Evolutionary conservation across 768 basidiomycete genomes (phyloP).

Genomic region (Termitomyces sp.): DNA sequence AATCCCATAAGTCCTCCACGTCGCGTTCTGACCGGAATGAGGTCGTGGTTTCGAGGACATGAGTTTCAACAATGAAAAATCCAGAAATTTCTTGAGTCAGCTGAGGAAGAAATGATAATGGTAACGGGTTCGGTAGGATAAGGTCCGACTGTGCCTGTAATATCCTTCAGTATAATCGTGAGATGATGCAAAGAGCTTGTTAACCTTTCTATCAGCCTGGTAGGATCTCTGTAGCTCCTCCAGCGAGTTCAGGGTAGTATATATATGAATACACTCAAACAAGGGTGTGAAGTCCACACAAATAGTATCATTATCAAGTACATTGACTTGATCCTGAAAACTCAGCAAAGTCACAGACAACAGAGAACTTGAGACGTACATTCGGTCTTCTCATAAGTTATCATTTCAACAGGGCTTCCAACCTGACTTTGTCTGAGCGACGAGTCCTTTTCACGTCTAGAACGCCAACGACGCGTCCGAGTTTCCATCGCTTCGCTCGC

Average conservation of each 20-base stretch:
- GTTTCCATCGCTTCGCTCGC: slow-evolving; percentile 89
- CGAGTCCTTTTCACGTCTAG: slow-evolving; percentile 78
- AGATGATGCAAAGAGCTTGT: not conserved
- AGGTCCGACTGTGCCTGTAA: slow-evolving; percentile 91
- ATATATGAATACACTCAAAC: slow-evolving; percentile 96
- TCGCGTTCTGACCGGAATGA: slow-evolving; percentile 88
- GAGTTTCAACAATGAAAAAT: slow-evolving; percentile 94
- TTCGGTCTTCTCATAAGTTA: slow-evolving; percentile 91
- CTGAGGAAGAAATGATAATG: slow-evolving; percentile 58
- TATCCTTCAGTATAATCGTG: not conserved
- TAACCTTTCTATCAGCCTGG: slow-evolving; percentile 95
- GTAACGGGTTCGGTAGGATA: slow-evolving; percentile 75
- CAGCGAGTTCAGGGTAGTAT: slow-evolving; percentile 84
- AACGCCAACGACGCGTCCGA: slow-evolving; percentile 77
- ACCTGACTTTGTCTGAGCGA: slow-evolving; percentile 71
- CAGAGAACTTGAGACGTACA: slow-evolving; percentile 46
- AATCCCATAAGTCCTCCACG: slow-evolving; percentile 94
- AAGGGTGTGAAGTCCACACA: slow-evolving; percentile 91
- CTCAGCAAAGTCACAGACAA: not conserved
- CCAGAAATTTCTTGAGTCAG: slow-evolving; percentile 93
- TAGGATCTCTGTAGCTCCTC: slow-evolving; percentile 88
- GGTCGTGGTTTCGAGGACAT: slow-evolving; percentile 84
- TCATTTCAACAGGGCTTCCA: slow-evolving; percentile 88
- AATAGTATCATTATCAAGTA: slow-evolving; percentile 86
- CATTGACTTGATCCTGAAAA: slow-evolving; percentile 54